Conservation (phyloP, 495 filamentous ascomycete genomes). For the Cryomyces antarcticus region DNA sequence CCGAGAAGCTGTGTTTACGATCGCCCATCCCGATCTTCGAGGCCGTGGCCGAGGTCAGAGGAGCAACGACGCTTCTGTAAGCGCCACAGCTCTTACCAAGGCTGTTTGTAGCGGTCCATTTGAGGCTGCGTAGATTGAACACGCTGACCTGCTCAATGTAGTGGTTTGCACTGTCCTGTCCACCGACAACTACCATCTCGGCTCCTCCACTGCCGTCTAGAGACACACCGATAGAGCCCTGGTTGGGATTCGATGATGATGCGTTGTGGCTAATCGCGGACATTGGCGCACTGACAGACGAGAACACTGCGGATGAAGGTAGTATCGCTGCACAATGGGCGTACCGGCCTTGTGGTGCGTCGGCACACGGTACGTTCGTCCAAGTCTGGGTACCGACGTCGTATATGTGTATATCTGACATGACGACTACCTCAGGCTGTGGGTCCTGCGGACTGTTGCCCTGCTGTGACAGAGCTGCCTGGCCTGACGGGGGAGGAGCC, state of each 20-base stretch:
- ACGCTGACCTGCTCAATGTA: constrained; percentile 98
- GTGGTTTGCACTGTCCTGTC: constrained; percentile 91
- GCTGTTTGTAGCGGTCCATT: constrained; percentile 75
- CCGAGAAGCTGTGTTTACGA: constrained; percentile 19
- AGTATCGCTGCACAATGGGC: constrained; percentile 91
- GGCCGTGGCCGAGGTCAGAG: constrained; percentile 46
- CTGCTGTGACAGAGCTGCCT: constrained; percentile 10
- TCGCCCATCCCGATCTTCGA: constrained; percentile 46
- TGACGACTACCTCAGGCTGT: constrained; percentile 81
- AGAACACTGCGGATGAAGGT: constrained; percentile 67
- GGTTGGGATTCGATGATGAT: constrained; percentile 54
- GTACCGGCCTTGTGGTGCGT: constrained; percentile 84
- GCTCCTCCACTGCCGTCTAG: constrained; percentile 83
- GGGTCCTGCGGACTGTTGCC: constrained; percentile 22
- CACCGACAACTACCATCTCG: constrained; percentile 93
- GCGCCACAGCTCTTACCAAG: constrained; percentile 85
- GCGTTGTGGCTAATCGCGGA: constrained; percentile 82
- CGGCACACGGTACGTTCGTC: constrained; percentile 60
- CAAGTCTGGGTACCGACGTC: constrained; percentile 72
- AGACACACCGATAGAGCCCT: constrained; percentile 65
- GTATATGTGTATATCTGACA: constrained; percentile 95
- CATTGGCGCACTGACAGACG: constrained; percentile 59
- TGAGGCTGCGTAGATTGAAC: constrained; percentile 88
- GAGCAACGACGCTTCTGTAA: constrained; percentile 85
- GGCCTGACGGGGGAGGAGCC: constrained; percentile 24